Percentiles rank a stretch among this genome's conserved stretches.
Conservation (phyloP, 306 rosid species). For the Chamaecrista fasciculata region DNA sequence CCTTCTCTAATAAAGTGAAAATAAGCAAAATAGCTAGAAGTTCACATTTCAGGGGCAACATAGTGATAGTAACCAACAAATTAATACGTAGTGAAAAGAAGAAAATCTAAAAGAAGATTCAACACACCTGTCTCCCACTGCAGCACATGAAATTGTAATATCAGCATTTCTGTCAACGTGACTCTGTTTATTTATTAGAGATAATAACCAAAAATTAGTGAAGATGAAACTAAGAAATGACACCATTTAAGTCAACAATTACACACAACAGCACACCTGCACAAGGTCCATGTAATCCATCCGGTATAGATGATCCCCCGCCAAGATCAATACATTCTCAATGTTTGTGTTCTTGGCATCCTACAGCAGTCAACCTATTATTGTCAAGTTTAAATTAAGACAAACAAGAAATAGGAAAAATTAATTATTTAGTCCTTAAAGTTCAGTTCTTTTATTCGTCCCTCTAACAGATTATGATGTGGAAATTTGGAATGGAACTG, state of each 20-base stretch:
- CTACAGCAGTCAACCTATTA: slow-evolving; percentile 41
- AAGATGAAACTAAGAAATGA: slow-evolving; percentile 13
- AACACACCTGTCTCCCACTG: slow-evolving; percentile 65
- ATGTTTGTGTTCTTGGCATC: slow-evolving; percentile 71
- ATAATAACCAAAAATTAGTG: slow-evolving; percentile 22
- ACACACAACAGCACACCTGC: slow-evolving; percentile 57
- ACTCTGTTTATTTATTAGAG: slow-evolving; percentile 48
- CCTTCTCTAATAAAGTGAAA: slow-evolving; percentile 1
- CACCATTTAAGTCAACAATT: neutral
- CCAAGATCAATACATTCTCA: slow-evolving; percentile 78
- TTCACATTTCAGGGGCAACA: neutral
- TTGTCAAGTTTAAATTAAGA: neutral
- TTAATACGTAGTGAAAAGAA: neutral
- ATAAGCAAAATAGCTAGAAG: neutral
- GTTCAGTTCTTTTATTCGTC: too few species aligned
- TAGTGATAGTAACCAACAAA: neutral
- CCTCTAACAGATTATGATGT: too few species aligned
- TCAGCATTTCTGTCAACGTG: slow-evolving; percentile 76
- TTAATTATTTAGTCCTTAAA: too few species aligned
- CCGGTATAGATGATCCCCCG: slow-evolving; percentile 93
- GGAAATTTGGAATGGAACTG: too few species aligned
- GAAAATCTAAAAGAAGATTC: slow-evolving; percentile 4
- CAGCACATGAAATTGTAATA: slow-evolving; percentile 74
- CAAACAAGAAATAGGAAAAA: too few species aligned
- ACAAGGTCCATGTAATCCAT: slow-evolving; percentile 93